A percentile compares a stretch with the other conserved stretches of the same genome.
phyloP scores from a whole-genome alignment of 331 rosid species.

The Pyracantha coccinea region DNA sequence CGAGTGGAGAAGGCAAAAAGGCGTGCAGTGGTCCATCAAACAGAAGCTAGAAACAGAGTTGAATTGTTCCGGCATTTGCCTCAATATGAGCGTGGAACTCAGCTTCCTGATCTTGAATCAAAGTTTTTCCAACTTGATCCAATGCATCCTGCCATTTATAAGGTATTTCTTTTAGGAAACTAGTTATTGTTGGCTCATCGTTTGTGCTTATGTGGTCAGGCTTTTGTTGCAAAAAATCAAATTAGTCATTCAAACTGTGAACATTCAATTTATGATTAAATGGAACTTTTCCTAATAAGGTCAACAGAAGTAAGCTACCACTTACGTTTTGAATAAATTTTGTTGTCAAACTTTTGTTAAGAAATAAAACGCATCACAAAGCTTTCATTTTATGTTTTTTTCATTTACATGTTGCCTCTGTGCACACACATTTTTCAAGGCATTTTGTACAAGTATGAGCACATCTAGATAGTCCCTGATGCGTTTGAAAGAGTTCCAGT shows the following conservation, averaged over 20 bases:
- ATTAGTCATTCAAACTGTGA: background rate
- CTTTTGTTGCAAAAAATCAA: background rate
- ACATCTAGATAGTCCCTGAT: no score
- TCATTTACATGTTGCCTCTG: background rate
- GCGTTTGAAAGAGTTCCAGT: background rate
- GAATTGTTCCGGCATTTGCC: conserved; percentile 76
- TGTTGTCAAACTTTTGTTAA: no score
- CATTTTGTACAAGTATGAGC: no score
- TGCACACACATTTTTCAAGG: background rate
- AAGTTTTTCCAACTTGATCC: conserved; percentile 54
- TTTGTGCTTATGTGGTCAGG: background rate
- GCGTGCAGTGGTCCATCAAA: conserved; percentile 58
- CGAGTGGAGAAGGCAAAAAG: conserved; percentile 62
- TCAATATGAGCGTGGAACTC: conserved; percentile 61
- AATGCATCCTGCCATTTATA: conserved; percentile 64
- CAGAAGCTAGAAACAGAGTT: conserved; percentile 60
- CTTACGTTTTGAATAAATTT: background rate
- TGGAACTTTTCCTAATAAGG: background rate
- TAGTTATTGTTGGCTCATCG: background rate
- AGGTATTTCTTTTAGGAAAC: conserved; percentile 32
- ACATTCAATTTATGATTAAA: background rate
- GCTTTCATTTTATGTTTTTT: background rate
- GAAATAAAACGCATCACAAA: background rate
- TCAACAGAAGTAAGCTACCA: background rate
- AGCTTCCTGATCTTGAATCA: conserved; percentile 55